phyloP scores from a whole-genome alignment of 805 yeast genomes.

The Priceomyces fermenticarens region DNA sequence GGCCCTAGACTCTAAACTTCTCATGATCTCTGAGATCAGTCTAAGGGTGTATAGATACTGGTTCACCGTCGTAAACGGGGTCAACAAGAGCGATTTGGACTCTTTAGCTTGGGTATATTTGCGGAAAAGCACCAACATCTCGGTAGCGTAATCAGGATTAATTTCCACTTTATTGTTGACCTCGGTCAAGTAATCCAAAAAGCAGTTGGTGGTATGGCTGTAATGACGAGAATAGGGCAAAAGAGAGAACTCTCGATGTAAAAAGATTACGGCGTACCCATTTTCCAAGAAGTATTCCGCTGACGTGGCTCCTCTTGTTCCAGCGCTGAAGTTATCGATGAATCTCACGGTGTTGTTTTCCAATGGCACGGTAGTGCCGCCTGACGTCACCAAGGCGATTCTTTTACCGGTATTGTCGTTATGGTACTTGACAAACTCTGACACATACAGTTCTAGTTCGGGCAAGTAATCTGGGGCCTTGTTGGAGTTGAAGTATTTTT shows the following conservation, averaged over 20 bases:
- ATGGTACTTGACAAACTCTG: slow-evolving; percentile 61
- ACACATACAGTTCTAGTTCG: slow-evolving; percentile 55
- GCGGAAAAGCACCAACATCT: slow-evolving; percentile 57
- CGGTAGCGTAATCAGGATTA: slow-evolving; percentile 54
- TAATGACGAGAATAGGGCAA: slow-evolving; percentile 91
- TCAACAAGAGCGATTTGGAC: slow-evolving; percentile 52
- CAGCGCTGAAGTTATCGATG: slow-evolving; percentile 95
- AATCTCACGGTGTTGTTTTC: slow-evolving; percentile 96
- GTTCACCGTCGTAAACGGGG: slow-evolving; percentile 94
- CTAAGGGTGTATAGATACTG: slow-evolving; percentile 87
- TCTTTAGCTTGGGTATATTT: slow-evolving; percentile 52
- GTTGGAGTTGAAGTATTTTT: slow-evolving; percentile 68
- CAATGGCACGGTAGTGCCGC: slow-evolving; percentile 97
- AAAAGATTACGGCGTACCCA: slow-evolving; percentile 89
- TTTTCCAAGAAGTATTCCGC: slow-evolving; percentile 85
- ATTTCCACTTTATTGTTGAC: slow-evolving; percentile 57
- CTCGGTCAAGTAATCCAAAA: slow-evolving; percentile 77
- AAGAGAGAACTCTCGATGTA: slow-evolving; percentile 89
- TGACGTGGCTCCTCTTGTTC: slow-evolving; percentile 95
- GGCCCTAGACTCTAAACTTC: slow-evolving; percentile 53
- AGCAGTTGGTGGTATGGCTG: slow-evolving; percentile 78
- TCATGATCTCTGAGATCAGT: slow-evolving; percentile 58
- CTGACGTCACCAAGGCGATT: slow-evolving; percentile 85
- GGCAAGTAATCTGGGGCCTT: slow-evolving; percentile 71
- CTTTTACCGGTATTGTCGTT: slow-evolving; percentile 36